Base-by-base conservation (phyloP, 345 rosid genomes). In the Eucalyptus camaldulensis region DNA sequence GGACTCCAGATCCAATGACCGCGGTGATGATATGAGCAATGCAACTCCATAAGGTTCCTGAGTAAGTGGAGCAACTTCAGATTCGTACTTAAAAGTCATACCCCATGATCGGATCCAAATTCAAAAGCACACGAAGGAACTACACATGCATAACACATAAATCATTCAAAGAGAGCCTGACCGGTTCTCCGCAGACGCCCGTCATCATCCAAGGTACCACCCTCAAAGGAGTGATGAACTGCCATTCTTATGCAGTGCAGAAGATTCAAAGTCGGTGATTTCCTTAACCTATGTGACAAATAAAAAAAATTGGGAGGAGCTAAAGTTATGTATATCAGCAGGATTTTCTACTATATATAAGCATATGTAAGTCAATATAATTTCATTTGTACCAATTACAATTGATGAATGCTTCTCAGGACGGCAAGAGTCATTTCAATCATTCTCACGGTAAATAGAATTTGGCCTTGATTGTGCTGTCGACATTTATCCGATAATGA, bases 1-100 rank as follows among this genome's bases (percentile, higher is more conserved):
- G 90, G 49, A 94, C 94, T 67, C 96, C 95, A 8, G 95, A 88
- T 14, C 96, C 95, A 24, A 94, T 93, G 10, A 93, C 96, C 14
- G 93, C 95, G 5, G 96, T 93, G 9, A 94, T 94, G 86, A 94
- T 93, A 90, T 94, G 94, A 14, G 96, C 96, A 8, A 91, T 33
- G 29, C 91, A 88, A 50, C 92, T 94, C 95, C 96, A 87, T 50
- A 94, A 81, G 25, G 93, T 95, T 86, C 97, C 97, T 95, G 92
- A 27, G 90, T 87, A 37, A 29, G 45, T n/a, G 45, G 88, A 86
- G 88, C 88, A 53, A 76, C 29, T 76, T 76, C 85, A 76, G 85
- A 76, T 40, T 24, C 29, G 47, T 76, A 22, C 47, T 76, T 22
- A 40, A 40, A 21, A 22, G 16, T 11, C 85, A 40, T 44, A 76